These are phyloP conservation scores for Nelumbo lutea DNA, from an alignment of 164 flowering plant genomes.

Conservation along the genomic window DNA sequence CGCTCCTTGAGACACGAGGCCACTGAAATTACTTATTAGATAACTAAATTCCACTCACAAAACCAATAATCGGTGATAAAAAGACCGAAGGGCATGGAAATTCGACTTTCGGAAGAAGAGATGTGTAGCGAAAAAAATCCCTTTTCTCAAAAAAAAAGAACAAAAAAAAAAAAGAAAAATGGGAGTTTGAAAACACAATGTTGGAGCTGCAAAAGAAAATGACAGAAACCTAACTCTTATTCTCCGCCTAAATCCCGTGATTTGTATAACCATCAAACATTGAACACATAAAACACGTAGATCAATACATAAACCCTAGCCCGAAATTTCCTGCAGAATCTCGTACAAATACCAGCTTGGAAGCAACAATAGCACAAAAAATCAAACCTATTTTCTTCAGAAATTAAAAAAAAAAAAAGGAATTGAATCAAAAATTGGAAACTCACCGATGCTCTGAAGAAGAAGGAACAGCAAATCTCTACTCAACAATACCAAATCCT, in stretches of 20 bases:
- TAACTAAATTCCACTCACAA: background rate
- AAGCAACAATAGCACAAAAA: background rate
- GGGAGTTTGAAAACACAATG: background rate
- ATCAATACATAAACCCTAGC: constrained; percentile 3
- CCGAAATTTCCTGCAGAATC: background rate
- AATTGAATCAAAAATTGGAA: background rate
- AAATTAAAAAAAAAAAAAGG: background rate
- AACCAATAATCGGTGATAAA: background rate
- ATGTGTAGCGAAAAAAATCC: background rate
- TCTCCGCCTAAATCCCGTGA: background rate
- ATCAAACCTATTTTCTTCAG: background rate
- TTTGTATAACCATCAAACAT: background rate
- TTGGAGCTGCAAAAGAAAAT: background rate
- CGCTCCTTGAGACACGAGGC: background rate
- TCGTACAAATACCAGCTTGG: background rate
- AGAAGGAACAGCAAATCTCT: background rate
- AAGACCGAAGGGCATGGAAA: background rate
- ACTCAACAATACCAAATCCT: background rate
- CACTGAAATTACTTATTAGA: no score
- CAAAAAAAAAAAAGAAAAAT: no score
- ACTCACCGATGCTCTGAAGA: constrained; percentile 7
- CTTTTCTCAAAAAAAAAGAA: background rate
- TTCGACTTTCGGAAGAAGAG: background rate
- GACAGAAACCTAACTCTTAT: background rate
- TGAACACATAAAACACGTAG: no score